Evolutionary conservation across 2,329 filamentous ascomycete species (phyloP), one percentile per base, ranked within the genome.

Genomic region (Diaporthe destruens): DNA sequence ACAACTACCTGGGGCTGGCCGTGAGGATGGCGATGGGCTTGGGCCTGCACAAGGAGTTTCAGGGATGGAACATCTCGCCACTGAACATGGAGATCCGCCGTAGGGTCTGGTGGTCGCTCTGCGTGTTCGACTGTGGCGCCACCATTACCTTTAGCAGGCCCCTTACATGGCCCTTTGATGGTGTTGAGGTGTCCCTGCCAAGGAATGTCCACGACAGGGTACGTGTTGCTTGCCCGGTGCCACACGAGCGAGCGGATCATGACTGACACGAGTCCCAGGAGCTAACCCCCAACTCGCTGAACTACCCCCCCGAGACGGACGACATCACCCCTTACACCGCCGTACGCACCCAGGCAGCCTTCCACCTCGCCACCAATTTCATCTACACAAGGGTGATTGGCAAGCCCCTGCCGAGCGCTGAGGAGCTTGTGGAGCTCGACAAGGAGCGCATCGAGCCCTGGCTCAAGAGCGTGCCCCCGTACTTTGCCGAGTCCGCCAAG

Each of bases 1-100:
- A 85, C 74, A 87, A 87, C 74, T 85, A 84, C 56, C 81, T 86
- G 44, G 85, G 85, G 1, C 80, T 87, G 18, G 86, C 85, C 6
- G 80, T 85, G 39, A 79, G 85, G n/a, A 84, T 87, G 80, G 85
- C 84, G 16, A 83, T 87, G 65, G 84, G 85, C 0, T 76, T 88
- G 6, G 85, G 86, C 0, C 79, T 88, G 4, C 85, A 87, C 74
- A 82, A 83, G 29, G 85, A 87, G 69, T 80, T 83, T 47, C 79
- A 77, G 11, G 77, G 76, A 9, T 80, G 78, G 78, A 77, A 79
- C 42, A 82, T 82, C 69, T 76, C 73, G 6, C 77, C 77, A 4
- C 63, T 79, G 51, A 77, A 77, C 44, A 77, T 78, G 76, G 82
- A 83, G 72, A 82, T 82, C 14, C 78, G 82, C 7, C 78, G 82